Evolutionary conservation across 305 asterid species (phyloP).

Genomic region (Caryopteris hybrid): DNA sequence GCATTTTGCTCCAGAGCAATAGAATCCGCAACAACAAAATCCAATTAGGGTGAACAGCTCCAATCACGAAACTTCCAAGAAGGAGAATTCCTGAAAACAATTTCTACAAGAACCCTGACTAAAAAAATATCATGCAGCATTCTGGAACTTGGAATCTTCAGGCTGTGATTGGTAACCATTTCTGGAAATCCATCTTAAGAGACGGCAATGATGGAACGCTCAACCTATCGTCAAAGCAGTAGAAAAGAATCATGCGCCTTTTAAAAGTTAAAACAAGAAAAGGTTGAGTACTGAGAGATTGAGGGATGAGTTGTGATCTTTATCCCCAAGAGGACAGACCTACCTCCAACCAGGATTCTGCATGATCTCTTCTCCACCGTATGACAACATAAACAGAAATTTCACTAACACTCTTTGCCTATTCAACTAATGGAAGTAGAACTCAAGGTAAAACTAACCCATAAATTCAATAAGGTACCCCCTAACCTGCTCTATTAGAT

Average conservation of each 20-base stretch:
- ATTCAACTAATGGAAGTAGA: slow-evolving; percentile 1
- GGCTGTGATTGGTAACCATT: slow-evolving; percentile 46
- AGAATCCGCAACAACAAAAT: slow-evolving; percentile 64
- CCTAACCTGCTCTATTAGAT: neutral
- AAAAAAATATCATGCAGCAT: slow-evolving; percentile 43
- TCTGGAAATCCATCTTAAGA: slow-evolving; percentile 55
- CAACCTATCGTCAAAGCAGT: slow-evolving; percentile 61
- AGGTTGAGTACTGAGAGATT: slow-evolving; percentile 32
- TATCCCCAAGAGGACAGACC: slow-evolving; percentile 48
- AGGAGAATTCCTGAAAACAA: slow-evolving; percentile 54
- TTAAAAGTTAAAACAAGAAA: slow-evolving; percentile 29
- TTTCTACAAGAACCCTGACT: slow-evolving; percentile 34
- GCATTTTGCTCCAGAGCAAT: slow-evolving; percentile 58
- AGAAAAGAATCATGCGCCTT: slow-evolving; percentile 43
- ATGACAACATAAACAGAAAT: slow-evolving; percentile 12
- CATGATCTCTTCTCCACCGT: slow-evolving; percentile 20
- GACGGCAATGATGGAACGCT: slow-evolving; percentile 33
- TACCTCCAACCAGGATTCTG: slow-evolving; percentile 36
- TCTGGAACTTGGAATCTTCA: slow-evolving; percentile 54
- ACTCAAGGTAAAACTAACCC: neutral
- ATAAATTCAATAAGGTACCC: neutral
- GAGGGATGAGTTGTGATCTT: slow-evolving; percentile 40
- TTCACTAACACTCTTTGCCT: slow-evolving; percentile 1
- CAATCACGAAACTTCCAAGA: slow-evolving; percentile 50
- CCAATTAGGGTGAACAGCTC: slow-evolving; percentile 60